A percentile compares a stretch with the other conserved stretches of the same genome.
Evolutionary conservation across 257 asterid genomes (phyloP).

Genomic region (Voacanga thouarsii): DNA sequence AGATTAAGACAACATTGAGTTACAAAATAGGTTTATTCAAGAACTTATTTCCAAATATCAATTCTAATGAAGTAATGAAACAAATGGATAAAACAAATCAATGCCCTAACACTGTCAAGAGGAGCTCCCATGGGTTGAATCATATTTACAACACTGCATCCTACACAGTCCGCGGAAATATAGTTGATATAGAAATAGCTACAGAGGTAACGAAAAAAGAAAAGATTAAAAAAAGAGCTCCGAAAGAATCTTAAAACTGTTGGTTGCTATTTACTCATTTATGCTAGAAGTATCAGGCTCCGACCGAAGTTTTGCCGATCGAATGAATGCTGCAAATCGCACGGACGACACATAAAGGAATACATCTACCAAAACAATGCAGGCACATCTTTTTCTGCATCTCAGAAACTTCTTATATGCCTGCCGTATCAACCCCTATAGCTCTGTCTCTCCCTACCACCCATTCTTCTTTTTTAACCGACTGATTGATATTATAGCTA

Average conservation of each 20-base stretch:
- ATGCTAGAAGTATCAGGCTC: slow-evolving; percentile 38
- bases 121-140: slow-evolving; percentile 20
- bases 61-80: background rate
- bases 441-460: background rate
- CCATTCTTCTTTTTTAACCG: slow-evolving; percentile 13
- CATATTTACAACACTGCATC: slow-evolving; percentile 42
- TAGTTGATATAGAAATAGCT: slow-evolving; percentile 17
- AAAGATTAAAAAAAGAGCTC: slow-evolving; percentile 24
- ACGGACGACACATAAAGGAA: slow-evolving; percentile 10
- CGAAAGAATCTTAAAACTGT: slow-evolving; percentile 51
- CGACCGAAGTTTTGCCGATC: slow-evolving; percentile 36
- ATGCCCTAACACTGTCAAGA: slow-evolving; percentile 21
- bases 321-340: slow-evolving; percentile 22
- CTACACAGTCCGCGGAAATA: slow-evolving; percentile 30
- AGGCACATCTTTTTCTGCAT: slow-evolving; percentile 30
- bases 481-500: slow-evolving; percentile 3
- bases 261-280: slow-evolving; percentile 60
- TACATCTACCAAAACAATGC: slow-evolving; percentile 32
- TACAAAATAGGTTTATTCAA: background rate
- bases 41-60: slow-evolving; percentile 16
- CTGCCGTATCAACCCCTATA: background rate
- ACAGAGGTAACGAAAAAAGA: background rate
- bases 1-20: background rate
- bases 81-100: slow-evolving; percentile 21
- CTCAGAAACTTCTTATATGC: slow-evolving; percentile 19